Conservation (phyloP, 1,139 yeast species). For the Kodamaea plutei region DNA sequence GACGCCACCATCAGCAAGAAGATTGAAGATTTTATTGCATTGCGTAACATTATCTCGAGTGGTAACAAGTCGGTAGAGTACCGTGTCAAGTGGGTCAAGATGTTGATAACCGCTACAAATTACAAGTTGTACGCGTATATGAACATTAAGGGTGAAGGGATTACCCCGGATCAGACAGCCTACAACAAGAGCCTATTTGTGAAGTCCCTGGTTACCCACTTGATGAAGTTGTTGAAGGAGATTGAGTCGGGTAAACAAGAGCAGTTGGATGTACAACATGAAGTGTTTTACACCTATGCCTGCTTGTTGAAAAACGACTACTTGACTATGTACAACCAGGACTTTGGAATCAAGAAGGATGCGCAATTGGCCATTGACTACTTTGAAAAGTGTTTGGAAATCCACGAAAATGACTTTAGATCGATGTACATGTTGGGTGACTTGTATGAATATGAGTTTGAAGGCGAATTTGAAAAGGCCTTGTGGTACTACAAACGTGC, state of each 20-base stretch:
- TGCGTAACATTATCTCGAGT: constrained; percentile 37
- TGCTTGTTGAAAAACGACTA: constrained; percentile 39
- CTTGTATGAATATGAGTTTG: constrained; percentile 33
- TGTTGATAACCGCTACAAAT: constrained; percentile 41
- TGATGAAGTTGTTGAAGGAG: constrained; percentile 36
- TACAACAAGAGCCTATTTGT: constrained; percentile 35
- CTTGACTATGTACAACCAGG: constrained; percentile 29
- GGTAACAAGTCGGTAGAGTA: constrained; percentile 44
- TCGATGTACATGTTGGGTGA: constrained; percentile 41
- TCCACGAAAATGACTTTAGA: constrained; percentile 31
- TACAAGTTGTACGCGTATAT: constrained; percentile 38
- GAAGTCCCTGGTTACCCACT: constrained; percentile 39
- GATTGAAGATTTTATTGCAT: constrained; percentile 32
- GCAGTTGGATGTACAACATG: constrained; percentile 21
- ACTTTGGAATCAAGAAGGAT: constrained; percentile 34
- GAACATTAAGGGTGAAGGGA: constrained; percentile 43
- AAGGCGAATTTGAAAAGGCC: constrained; percentile 30
- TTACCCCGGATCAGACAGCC: constrained; percentile 28
- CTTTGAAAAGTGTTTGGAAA: constrained; percentile 31
- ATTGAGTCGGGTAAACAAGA: constrained; percentile 23
- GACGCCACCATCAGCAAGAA: constrained; percentile 23
- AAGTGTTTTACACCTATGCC: constrained; percentile 36
- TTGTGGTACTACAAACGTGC: constrained; percentile 34
- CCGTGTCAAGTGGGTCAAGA: constrained; percentile 43
- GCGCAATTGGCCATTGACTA: constrained; percentile 28